Base-by-base conservation (phyloP, 495 filamentous ascomycete genomes). In the Penicillium canariense region DNA sequence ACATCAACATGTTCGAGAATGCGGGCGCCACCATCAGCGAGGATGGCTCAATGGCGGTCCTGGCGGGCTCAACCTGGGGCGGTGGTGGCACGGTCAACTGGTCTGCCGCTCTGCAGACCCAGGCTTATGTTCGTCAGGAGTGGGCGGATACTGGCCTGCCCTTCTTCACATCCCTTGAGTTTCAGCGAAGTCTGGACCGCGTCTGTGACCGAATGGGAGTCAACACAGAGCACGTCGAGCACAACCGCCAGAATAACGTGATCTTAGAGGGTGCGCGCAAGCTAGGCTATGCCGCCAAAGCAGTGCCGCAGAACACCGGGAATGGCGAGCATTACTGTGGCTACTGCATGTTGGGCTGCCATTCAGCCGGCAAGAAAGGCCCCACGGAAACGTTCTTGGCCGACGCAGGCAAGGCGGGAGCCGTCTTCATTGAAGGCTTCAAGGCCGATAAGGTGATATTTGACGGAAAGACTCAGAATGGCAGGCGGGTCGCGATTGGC, bases 41-140 rank as follows among this genome's bases (percentile, higher is more conserved):
- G n/a, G 88, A 94, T 62, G 76, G 77, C 11, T 77, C 75, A 12
- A 69, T 87, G 44, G 77, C 66, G 20, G 59, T 91, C 1, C 60
- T 88, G n/a, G 81, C 88, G 0, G 91, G 87, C 3, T 80, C 81
- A 17, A 84, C 81, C 20, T 97, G 87, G 82, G 92, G 92, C 32
- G 92, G 92, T 44, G 92, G 92, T 31, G 90, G 91, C 0, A 89
- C 88, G 1, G 68, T 96, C 52, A 96, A 96, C 62, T 96, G 91
- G 91, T 87, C 85, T 32, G 92, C 88, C n/a, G 80, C 81, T 12
- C 68, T 96, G 30, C 89, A 93, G 65, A 87, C 87, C 0, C 92
- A 93, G 68, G 84, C 77, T 14, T 93, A 78, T 56, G 88, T 97
- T 0, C 80, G 90, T 12, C 76, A 84, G 54, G 89, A 97, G 69